Evolutionary conservation across 2,329 filamentous ascomycete species (phyloP).

Genomic region (Xylariaceae sp.): DNA sequence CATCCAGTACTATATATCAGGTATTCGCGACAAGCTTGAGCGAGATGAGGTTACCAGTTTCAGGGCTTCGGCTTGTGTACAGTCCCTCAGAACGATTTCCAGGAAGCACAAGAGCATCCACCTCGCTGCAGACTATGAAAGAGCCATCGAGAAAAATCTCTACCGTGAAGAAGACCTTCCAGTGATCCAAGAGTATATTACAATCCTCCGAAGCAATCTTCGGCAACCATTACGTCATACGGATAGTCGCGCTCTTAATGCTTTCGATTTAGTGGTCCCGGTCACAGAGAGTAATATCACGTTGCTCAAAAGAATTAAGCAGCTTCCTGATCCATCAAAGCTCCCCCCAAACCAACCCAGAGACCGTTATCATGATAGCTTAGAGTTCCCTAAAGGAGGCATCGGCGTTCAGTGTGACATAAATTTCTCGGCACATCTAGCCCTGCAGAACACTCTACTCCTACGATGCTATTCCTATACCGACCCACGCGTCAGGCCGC

Average conservation of each 20-base stretch:
- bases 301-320: constrained; percentile 47
- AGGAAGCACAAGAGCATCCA: constrained; percentile 58
- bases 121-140: constrained; percentile 58
- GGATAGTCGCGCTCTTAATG: constrained; percentile 11
- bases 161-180: constrained; percentile 45
- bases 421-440: constrained; percentile 85
- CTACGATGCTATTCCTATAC: constrained; percentile 81
- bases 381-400: constrained; percentile 77
- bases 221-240: constrained; percentile 20
- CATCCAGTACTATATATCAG: constrained; percentile 51
- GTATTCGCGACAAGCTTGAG: constrained; percentile 52
- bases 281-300: constrained; percentile 37
- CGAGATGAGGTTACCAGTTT: constrained; percentile 47
- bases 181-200: constrained; percentile 53
- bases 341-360: constrained; percentile 54
- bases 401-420: constrained; percentile 89
- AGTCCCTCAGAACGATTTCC: constrained; percentile 46
- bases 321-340: constrained; percentile 53
- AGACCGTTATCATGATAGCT: constrained; percentile 58
- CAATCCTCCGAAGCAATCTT: constrained; percentile 49
- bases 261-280: constrained; percentile 42
- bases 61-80: constrained; percentile 22
- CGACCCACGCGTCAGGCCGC: constrained; percentile 73
- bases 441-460: constrained; percentile 80
- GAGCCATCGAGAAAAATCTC: constrained; percentile 50